These are phyloP conservation scores for Jackrogersella minutella DNA, from an alignment of 495 filamentous ascomycete genomes.

Conservation along the genomic window DNA sequence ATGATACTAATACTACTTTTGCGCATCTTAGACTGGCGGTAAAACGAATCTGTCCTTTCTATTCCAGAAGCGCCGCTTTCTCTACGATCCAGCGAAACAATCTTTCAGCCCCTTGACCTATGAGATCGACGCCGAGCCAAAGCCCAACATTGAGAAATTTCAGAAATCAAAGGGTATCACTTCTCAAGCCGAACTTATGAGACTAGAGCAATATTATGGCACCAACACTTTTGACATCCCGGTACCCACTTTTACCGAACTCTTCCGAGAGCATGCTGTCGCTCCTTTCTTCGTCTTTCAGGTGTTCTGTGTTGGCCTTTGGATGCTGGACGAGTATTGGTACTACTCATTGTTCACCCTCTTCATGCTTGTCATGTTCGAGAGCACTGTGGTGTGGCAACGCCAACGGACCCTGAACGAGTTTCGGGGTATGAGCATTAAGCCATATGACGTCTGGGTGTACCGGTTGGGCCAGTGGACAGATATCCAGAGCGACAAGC, in stretches of 20 bases:
- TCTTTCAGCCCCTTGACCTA: slow-evolving; percentile 84
- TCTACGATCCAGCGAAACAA: slow-evolving; percentile 74
- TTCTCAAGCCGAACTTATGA: slow-evolving; percentile 73
- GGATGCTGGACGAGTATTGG: slow-evolving; percentile 99
- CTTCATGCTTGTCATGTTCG: slow-evolving; percentile 96
- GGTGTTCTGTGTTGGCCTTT: slow-evolving; percentile 96
- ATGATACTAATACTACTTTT: slow-evolving; percentile 15
- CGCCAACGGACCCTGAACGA: slow-evolving; percentile 95
- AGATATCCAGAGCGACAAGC: slow-evolving; percentile 90
- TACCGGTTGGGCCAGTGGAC: slow-evolving; percentile 85
- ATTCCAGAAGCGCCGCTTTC: slow-evolving; percentile 97
- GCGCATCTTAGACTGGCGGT: slow-evolving; percentile 62
- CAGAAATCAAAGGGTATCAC: slow-evolving; percentile 79
- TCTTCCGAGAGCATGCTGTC: slow-evolving; percentile 98
- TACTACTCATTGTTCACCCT: slow-evolving; percentile 99
- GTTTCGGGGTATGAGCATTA: slow-evolving; percentile 99
- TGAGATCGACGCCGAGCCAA: slow-evolving; percentile 83
- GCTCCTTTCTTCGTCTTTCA: slow-evolving; percentile 99
- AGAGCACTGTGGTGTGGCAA: slow-evolving; percentile 99
- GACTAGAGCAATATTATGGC: slow-evolving; percentile 90
- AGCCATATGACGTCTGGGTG: slow-evolving; percentile 93
- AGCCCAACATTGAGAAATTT: slow-evolving; percentile 76
- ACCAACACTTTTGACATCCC: slow-evolving; percentile 98
- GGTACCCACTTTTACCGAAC: slow-evolving; percentile 91
- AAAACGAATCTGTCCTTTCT: slow-evolving; percentile 85